Percentiles rank a stretch among this genome's conserved stretches.
Evolutionary conservation across 371 early-diverging fungal genomes (phyloP).

Genomic region (Ordospora colligata): DNA sequence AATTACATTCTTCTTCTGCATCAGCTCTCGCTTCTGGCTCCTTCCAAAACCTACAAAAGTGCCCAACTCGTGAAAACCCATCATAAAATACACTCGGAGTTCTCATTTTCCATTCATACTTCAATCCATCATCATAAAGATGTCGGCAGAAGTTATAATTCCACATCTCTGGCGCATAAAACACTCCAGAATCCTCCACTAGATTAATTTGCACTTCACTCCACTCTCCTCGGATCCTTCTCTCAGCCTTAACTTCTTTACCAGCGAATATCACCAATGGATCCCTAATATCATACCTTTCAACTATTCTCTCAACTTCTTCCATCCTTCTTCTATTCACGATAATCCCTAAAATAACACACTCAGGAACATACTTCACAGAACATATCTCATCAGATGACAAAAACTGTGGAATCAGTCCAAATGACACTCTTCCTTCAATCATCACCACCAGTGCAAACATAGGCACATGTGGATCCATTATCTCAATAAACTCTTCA

Average conservation of each 20-base stretch:
- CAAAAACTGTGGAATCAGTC: conserved; percentile 2
- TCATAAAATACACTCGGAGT: conserved; percentile 25
- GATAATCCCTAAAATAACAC: not conserved
- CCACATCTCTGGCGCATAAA: conserved; percentile 23
- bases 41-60: conserved; percentile 5
- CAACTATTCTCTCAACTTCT: not conserved
- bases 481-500: not conserved
- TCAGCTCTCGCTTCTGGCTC: not conserved
- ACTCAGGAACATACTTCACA: not conserved
- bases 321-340: not conserved
- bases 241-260: not conserved
- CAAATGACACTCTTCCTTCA: not conserved
- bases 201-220: not conserved
- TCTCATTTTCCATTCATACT: conserved; percentile 3
- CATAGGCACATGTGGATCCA: not conserved
- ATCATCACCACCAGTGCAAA: conserved; percentile 1
- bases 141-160: conserved; percentile 25
- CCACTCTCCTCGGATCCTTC: not conserved
- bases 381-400: not conserved
- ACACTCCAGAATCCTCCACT: not conserved
- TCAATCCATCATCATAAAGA: not conserved
- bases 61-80: conserved; percentile 4
- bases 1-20: not conserved
- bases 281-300: conserved; percentile 5
- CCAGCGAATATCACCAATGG: not conserved